Percentiles rank a stretch among this genome's conserved stretches.
These are phyloP conservation scores for Aspergillus flavus DNA, from an alignment of 2,329 filamentous ascomycete genomes.

Conservation along the genomic window DNA sequence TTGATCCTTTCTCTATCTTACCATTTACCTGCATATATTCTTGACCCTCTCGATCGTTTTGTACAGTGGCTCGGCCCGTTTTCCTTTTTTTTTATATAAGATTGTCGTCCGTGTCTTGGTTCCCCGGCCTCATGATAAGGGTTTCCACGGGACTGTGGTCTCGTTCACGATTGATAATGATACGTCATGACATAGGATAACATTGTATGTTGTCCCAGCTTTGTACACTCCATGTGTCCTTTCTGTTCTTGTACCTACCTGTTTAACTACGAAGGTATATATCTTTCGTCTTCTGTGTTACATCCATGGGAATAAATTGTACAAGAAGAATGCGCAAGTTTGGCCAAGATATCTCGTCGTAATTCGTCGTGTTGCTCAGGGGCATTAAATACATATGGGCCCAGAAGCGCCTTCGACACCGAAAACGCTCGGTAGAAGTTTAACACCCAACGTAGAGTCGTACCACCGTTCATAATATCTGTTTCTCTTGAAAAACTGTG, in stretches of 20 bases:
- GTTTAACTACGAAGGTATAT: conserved; percentile 13
- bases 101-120: conserved; percentile 9
- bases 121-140: neutral
- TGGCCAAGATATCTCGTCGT: neutral
- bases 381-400: neutral
- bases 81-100: conserved; percentile 15
- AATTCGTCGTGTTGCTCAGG: neutral
- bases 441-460: neutral
- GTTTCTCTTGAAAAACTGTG: neutral
- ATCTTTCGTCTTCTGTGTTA: conserved; percentile 7
- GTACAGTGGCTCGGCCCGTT: conserved; percentile 18
- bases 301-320: neutral
- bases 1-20: conserved; percentile 4
- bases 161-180: conserved; percentile 23
- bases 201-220: conserved; percentile 13
- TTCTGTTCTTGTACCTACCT: conserved; percentile 15
- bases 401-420: neutral
- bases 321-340: neutral
- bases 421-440: neutral
- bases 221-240: conserved; percentile 9
- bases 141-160: conserved; percentile 6
- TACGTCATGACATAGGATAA: conserved; percentile 21
- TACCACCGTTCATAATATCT: neutral
- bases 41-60: conserved; percentile 6
- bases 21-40: conserved; percentile 16